phyloP scores from a whole-genome alignment of 1,139 yeast genomes.

The Yamadazyma spencermartinsiae region DNA sequence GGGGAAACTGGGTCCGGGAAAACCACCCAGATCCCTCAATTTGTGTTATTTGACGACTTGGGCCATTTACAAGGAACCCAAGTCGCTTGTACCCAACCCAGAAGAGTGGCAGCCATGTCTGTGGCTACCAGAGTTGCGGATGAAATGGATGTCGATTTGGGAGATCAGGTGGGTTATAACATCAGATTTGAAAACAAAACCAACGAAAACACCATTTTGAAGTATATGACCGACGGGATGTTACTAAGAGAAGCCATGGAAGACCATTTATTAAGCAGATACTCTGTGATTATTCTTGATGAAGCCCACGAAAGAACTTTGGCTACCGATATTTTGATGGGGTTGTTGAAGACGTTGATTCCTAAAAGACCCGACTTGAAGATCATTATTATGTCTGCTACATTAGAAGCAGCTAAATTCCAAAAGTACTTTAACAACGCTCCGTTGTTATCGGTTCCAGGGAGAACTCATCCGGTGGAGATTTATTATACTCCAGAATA shows the following conservation, averaged over 20 bases:
- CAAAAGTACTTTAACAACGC: conserved; percentile 88
- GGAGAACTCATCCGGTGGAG: conserved; percentile 97
- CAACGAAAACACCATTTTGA: conserved; percentile 73
- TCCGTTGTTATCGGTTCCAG: conserved; percentile 94
- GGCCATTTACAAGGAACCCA: conserved; percentile 78
- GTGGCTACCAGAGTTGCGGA: conserved; percentile 96
- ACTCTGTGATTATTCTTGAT: conserved; percentile 90
- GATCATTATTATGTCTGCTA: conserved; percentile 95
- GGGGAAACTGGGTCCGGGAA: conserved; percentile 99
- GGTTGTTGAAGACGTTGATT: conserved; percentile 81
- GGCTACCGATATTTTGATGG: conserved; percentile 97
- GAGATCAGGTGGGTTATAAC: conserved; percentile 91
- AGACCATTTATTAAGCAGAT: conserved; percentile 77
- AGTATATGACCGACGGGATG: conserved; percentile 99
- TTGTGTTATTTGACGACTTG: conserved; percentile 89
- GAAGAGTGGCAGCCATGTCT: conserved; percentile 98
- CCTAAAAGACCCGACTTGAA: conserved; percentile 83
- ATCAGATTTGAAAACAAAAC: conserved; percentile 94
- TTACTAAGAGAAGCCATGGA: conserved; percentile 96
- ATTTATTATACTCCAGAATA: conserved; percentile 95
- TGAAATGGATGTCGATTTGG: conserved; percentile 89
- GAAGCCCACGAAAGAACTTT: conserved; percentile 98
- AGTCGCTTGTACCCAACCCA: conserved; percentile 96
- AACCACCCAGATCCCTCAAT: conserved; percentile 96
- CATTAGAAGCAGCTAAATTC: conserved; percentile 95